Percentiles rank a stretch among this genome's conserved stretches.
Conservation (phyloP, 192 early-diverging fungal species). For the Mortierella antarctica region DNA sequence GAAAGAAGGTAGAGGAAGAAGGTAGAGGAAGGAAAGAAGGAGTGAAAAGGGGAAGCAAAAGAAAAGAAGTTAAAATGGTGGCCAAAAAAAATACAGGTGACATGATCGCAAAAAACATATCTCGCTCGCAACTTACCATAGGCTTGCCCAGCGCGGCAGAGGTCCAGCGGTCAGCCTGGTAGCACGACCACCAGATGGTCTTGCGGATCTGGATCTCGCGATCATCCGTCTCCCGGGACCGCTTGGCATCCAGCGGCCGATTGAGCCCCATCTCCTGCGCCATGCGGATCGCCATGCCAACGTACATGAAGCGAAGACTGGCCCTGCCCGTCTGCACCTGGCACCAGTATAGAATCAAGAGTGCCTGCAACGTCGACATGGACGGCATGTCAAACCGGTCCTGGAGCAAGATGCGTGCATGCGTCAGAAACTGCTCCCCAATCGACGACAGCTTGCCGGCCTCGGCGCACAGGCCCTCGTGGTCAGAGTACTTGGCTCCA, state of each 20-base stretch:
- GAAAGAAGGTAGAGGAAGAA: neutral
- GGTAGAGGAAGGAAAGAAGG: neutral
- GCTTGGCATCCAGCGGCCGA: slow-evolving; percentile 28
- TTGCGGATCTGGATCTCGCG: slow-evolving; percentile 46
- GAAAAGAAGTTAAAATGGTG: neutral
- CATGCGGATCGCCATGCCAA: slow-evolving; percentile 57
- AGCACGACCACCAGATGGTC: slow-evolving; percentile 53
- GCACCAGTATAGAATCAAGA: slow-evolving; percentile 54
- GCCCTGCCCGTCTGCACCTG: slow-evolving; percentile 54
- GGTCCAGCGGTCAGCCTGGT: slow-evolving; percentile 53
- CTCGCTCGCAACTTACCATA: slow-evolving; percentile 36
- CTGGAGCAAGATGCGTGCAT: slow-evolving; percentile 49
- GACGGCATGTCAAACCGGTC: slow-evolving; percentile 54
- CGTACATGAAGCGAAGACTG: slow-evolving; percentile 52
- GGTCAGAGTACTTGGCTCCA: slow-evolving; percentile 49
- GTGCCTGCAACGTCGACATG: slow-evolving; percentile 55
- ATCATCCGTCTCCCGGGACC: slow-evolving; percentile 29
- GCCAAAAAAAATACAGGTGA: too few species aligned
- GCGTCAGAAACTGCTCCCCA: slow-evolving; percentile 49
- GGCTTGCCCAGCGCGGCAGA: slow-evolving; percentile 50
- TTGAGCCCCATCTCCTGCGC: slow-evolving; percentile 57
- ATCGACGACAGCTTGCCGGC: slow-evolving; percentile 44
- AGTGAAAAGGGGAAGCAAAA: neutral
- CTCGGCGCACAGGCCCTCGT: slow-evolving; percentile 38
- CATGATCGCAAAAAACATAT: neutral